phyloP scores from a whole-genome alignment of 129 eudicot species.

The Flaveria ramosissima region DNA sequence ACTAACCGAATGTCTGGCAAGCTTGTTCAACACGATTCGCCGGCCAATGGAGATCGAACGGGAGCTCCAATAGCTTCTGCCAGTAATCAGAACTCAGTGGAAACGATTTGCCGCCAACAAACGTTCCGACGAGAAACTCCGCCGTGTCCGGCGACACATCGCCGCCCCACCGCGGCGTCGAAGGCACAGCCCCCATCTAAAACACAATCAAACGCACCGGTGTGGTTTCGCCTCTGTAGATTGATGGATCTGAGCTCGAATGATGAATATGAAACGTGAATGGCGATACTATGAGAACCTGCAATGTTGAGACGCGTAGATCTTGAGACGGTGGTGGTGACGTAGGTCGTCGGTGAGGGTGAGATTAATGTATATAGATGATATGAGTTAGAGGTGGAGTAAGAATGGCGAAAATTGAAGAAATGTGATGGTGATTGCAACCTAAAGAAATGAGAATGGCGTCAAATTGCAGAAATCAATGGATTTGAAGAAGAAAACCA shows the following conservation, averaged over 20 bases:
- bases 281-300: slow-evolving; percentile 19
- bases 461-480: no score
- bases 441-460: no score
- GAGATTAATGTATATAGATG: not conserved
- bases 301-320: slow-evolving; percentile 20
- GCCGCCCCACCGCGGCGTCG: slow-evolving; percentile 75
- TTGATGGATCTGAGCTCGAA: slow-evolving; percentile 31
- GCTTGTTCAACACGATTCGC: slow-evolving; percentile 73
- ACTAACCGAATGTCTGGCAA: slow-evolving; percentile 71
- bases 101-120: slow-evolving; percentile 73
- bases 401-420: slow-evolving; percentile 1
- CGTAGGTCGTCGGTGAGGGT: slow-evolving; percentile 37
- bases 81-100: slow-evolving; percentile 83
- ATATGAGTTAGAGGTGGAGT: not conserved
- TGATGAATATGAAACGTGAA: slow-evolving; percentile 28
- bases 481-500: no score
- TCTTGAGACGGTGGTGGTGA: slow-evolving; percentile 40
- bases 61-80: slow-evolving; percentile 76
- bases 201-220: not conserved
- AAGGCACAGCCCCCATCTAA: slow-evolving; percentile 72
- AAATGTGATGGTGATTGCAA: no score
- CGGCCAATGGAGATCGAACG: slow-evolving; percentile 83
- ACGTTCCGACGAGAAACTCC: slow-evolving; percentile 77
- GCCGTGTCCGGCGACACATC: slow-evolving; percentile 70
- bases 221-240: no score